phyloP scores from a whole-genome alignment of 2,329 filamentous ascomycete species.

The Scortechinia acanthostroma region DNA sequence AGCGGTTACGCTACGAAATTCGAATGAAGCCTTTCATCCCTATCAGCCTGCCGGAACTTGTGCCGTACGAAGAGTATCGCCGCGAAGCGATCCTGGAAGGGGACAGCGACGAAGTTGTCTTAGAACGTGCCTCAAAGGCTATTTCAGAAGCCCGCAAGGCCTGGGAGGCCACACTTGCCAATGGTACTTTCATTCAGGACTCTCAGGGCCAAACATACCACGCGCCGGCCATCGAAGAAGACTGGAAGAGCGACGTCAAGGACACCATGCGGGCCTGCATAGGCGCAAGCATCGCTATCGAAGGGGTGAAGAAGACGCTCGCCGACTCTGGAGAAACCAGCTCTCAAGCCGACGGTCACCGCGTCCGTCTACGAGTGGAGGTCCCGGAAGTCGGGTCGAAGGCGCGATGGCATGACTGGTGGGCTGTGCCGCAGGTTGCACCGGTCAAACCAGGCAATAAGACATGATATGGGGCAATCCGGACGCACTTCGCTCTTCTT shows the following conservation, averaged over 20 bases:
- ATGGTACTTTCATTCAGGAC: not conserved
- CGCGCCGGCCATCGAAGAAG: not conserved
- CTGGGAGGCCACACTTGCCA: not conserved
- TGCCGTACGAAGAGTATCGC: slow-evolving; percentile 40
- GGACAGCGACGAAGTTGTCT: slow-evolving; percentile 13
- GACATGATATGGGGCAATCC: too few relatives aligned
- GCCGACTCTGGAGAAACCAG: not conserved
- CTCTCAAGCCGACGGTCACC: too few relatives aligned
- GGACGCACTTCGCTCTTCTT: too few relatives aligned
- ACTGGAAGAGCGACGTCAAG: not conserved
- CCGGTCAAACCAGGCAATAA: too few relatives aligned
- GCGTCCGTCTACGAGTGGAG: slow-evolving; percentile 17
- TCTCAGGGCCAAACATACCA: not conserved
- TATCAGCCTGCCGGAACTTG: slow-evolving; percentile 48
- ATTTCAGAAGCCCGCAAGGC: slow-evolving; percentile 13
- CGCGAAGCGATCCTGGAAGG: slow-evolving; percentile 28
- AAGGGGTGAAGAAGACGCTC: not conserved
- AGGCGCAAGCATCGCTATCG: not conserved
- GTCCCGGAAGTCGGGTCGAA: slow-evolving; percentile 26
- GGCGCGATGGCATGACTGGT: slow-evolving; percentile 32
- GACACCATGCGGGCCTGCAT: slow-evolving; percentile 1
- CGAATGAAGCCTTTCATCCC: slow-evolving; percentile 65
- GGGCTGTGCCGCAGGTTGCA: slow-evolving; percentile 28
- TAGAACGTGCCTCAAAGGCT: slow-evolving; percentile 20
- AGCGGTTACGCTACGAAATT: slow-evolving; percentile 53